Base-by-base conservation (phyloP, 1,284 basidiomycete genomes). In the Ustilago sp. region DNA sequence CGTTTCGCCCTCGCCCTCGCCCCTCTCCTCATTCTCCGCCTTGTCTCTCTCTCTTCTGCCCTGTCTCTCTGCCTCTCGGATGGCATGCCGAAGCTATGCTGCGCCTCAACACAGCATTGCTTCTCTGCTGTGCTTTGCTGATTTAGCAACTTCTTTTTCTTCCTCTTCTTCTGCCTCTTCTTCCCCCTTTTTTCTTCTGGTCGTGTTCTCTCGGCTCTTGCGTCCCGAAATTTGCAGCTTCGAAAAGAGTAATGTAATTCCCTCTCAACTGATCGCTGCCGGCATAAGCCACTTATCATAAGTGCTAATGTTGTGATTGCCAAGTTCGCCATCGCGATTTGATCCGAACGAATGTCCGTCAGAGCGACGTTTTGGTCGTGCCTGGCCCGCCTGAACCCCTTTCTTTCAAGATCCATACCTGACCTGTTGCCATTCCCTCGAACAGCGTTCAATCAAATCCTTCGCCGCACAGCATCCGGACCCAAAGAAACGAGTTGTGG, bases 71-170 rank as follows among this genome's bases (percentile, higher is more conserved):
- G 3, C 19, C 39, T 41, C 31, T 56, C 54, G 54, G 54, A 31
- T 28, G 43, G 9, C 54, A 43, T 56, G 54, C 54, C 54, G 54
- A 56, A 28, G 54, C 54, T 56, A 39, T 56, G 54, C 38, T 28
- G 43, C 43, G 43, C n/a, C n/a, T 19, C 19, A 7, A 28, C 54
- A 28, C 38, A 38, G 19, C 54, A 56, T 35, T 17, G 54, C 54
- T 13, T 31, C n/a, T 28, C 31, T 45, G 43, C 43, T 45, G 43
- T 45, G 43, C 43, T 8, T 28, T 28, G 23, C 23, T 28, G 23
- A 28, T 28, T 28, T 28, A 28, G 23, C 2, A 28, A 2, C 23
- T 28, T 28, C 23, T 28, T 28, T 28, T 28, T 28, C 23, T 28
- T 28, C 23, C 3, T 28, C 23, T 28, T 28, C 23, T 28, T 28